These are phyloP conservation scores for Psidium guajava DNA, from an alignment of 345 rosid species.

Conservation along the genomic window DNA sequence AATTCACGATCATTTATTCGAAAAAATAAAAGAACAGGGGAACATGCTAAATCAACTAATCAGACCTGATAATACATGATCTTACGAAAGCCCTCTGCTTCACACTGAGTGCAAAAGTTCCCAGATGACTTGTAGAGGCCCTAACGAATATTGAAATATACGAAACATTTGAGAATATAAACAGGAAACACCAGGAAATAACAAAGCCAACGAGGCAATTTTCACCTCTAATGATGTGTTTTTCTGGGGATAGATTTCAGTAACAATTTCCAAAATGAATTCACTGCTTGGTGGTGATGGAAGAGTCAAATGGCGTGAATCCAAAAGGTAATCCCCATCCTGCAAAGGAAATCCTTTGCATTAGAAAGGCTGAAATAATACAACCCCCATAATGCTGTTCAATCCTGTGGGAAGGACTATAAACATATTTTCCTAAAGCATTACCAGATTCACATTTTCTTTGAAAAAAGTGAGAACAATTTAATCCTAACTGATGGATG, in stretches of 20 bases:
- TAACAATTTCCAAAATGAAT: slow-evolving; percentile 67
- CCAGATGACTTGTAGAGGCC: slow-evolving; percentile 96
- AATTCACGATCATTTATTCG: neutral
- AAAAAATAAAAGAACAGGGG: neutral
- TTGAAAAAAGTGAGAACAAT: neutral
- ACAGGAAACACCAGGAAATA: neutral
- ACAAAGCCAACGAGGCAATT: neutral
- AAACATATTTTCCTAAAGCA: neutral
- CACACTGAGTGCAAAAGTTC: slow-evolving; percentile 95
- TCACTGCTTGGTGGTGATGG: slow-evolving; percentile 47
- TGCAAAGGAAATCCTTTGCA: slow-evolving; percentile 1
- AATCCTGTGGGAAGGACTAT: neutral
- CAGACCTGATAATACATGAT: slow-evolving; percentile 88
- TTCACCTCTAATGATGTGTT: slow-evolving; percentile 88
- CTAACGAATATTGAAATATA: slow-evolving; percentile 16
- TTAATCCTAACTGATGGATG: neutral
- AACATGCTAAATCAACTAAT: neutral
- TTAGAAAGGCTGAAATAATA: neutral
- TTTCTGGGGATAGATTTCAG: slow-evolving; percentile 79
- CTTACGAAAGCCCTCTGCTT: slow-evolving; percentile 96
- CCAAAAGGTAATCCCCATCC: slow-evolving; percentile 59
- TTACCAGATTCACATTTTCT: neutral
- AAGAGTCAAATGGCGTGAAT: slow-evolving; percentile 62
- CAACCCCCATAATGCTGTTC: neutral
- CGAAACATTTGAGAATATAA: neutral